Base-by-base conservation (phyloP, 441 rosid species). In the Adansonia rubrostipa region DNA sequence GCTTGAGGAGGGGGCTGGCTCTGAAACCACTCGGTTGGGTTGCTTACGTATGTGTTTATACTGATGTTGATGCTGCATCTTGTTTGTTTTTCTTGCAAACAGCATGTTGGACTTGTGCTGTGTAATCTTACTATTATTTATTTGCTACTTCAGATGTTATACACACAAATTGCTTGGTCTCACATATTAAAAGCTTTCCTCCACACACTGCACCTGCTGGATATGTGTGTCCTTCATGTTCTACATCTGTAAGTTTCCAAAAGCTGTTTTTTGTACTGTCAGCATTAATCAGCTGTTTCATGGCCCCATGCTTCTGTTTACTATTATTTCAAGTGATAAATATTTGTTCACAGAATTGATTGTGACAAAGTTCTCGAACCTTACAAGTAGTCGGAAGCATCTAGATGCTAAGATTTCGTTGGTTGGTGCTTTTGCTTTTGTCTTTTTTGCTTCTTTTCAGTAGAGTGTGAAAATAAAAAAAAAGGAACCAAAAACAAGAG, bases 191-290 rank as follows among this genome's bases (percentile, higher is more conserved):
- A 85, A 88, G 93, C 84, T 96, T 92, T 85, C 99, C 99, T 65
- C 91, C 88, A 0, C 98, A 94, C 72, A 94, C 97, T 73, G 98
- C 99, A 64, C 99, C 98, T 5, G 98, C 99, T 80, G 99, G 99
- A 80, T 96, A 91, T 36, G 85, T 77, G 74, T 96, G 99, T 81
- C 98, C 97, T 70, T 85, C 87, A 7, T 96, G 99, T 82, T 89
- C 95, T 75, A 90, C 93, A 64, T 79, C 92, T 80, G 99, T 96
- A 91, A 88, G 92, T 68, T 54, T 47, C 66, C 44, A 19, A 36
- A 48, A 53, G 6, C 33, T 62, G 45, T 75, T 19, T 64, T 11
- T 10, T 6, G 15, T 63, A 15, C 65, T 40, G 40, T 66, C 36
- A 9, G 42, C 10, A 44, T 22, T 17, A 42, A 44, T 74, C 19